These are phyloP conservation scores for Oldenlandia corymbosa DNA, from an alignment of 257 asterid genomes.

Conservation along the genomic window DNA sequence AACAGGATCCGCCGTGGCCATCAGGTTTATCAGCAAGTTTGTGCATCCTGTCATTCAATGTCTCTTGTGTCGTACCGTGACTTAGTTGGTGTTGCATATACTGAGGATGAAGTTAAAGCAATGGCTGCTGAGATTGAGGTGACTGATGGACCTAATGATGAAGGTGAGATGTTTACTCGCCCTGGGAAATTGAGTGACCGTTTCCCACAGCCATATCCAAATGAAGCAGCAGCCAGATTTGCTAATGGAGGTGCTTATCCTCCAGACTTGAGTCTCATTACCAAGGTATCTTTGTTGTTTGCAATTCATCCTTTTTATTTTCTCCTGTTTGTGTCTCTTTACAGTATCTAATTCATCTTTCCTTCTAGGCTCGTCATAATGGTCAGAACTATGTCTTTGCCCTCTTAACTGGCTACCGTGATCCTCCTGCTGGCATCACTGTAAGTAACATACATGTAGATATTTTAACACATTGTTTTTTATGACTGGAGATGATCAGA, in stretches of 20 bases:
- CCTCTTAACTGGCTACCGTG: constrained; percentile 70
- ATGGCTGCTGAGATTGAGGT: constrained; percentile 97
- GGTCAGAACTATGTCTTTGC: constrained; percentile 74
- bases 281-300: constrained; percentile 49
- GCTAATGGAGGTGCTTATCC: constrained; percentile 97
- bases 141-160: constrained; percentile 89
- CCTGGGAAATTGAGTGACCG: constrained; percentile 92
- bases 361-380: constrained; percentile 68
- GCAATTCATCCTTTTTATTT: not conserved
- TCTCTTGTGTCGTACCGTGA: constrained; percentile 72
- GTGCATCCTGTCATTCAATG: constrained; percentile 89
- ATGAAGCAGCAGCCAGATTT: constrained; percentile 87
- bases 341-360: constrained; percentile 15
- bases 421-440: constrained; percentile 75
- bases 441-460: too few species aligned
- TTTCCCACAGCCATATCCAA: constrained; percentile 78
- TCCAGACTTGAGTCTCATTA: constrained; percentile 83
- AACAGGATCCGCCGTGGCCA: constrained; percentile 36
- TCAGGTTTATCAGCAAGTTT: constrained; percentile 67
- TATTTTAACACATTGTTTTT: too few species aligned
- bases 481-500: too few species aligned
- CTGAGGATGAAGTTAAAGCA: constrained; percentile 90
- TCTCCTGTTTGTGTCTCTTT: not conserved
- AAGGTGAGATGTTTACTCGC: constrained; percentile 89
- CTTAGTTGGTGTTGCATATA: constrained; percentile 82